These are phyloP conservation scores for Hemisphaericaspora subhashii DNA, from an alignment of 1,139 yeast genomes.

Conservation along the genomic window DNA sequence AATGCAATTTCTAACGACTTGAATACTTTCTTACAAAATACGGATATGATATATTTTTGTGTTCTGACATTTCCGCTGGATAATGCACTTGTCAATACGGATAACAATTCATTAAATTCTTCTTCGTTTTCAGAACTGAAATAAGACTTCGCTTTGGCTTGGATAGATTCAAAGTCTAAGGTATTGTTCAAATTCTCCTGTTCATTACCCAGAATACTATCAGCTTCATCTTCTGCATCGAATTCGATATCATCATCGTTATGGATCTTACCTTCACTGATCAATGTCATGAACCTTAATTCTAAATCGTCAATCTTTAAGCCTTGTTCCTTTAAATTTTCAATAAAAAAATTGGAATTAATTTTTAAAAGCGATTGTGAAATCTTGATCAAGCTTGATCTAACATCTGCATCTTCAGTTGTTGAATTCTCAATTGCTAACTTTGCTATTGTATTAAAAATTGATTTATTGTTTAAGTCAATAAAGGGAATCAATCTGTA, in stretches of 20 bases:
- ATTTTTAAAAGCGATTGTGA: slow-evolving; percentile 46
- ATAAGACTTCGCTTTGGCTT: slow-evolving; percentile 34
- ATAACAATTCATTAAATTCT: slow-evolving; percentile 23
- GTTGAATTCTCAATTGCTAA: slow-evolving; percentile 22
- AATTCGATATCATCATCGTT: slow-evolving; percentile 25
- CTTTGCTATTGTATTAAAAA: slow-evolving; percentile 25
- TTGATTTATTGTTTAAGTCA: slow-evolving; percentile 18
- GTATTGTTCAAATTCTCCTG: slow-evolving; percentile 20
- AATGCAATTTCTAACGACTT: slow-evolving; percentile 36
- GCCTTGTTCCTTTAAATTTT: slow-evolving; percentile 35
- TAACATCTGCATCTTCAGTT: slow-evolving; percentile 20
- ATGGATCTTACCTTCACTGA: slow-evolving; percentile 27
- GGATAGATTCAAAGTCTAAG: slow-evolving; percentile 21
- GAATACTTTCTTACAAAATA: slow-evolving; percentile 26
- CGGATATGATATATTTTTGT: slow-evolving; percentile 18
- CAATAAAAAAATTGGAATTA: slow-evolving; percentile 41
- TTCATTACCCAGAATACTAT: slow-evolving; percentile 17
- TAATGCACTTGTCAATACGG: slow-evolving; percentile 19
- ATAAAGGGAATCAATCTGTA: slow-evolving; percentile 25
- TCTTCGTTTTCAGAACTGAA: slow-evolving; percentile 44
- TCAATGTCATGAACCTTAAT: slow-evolving; percentile 64
- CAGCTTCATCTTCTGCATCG: slow-evolving; percentile 22
- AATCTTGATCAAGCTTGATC: slow-evolving; percentile 36
- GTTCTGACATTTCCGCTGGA: slow-evolving; percentile 12
- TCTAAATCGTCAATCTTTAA: slow-evolving; percentile 59